Evolutionary conservation across 2,329 filamentous ascomycete species (phyloP).

Genomic region (Penicillium decumbens): DNA sequence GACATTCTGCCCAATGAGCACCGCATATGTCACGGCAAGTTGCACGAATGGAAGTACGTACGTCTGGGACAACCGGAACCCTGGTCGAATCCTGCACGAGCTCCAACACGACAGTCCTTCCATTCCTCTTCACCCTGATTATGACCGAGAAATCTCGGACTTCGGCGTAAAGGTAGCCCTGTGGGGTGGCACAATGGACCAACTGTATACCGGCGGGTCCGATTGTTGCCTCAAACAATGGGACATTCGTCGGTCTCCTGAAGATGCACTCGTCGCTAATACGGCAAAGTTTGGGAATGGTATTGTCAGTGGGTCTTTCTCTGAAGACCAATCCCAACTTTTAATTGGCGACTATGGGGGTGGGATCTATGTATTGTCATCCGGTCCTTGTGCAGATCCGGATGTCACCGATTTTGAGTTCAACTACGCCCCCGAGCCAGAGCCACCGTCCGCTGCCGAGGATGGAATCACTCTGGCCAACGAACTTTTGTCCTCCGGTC

Average conservation of each 20-base stretch:
- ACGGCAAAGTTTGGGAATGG: slow-evolving; percentile 48
- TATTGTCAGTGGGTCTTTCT: slow-evolving; percentile 57
- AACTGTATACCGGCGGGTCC: slow-evolving; percentile 57
- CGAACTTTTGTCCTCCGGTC: slow-evolving; percentile 29
- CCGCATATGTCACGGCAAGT: slow-evolving; percentile 53
- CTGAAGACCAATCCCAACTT: slow-evolving; percentile 51
- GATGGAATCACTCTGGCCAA: slow-evolving; percentile 26
- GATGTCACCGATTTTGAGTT: slow-evolving; percentile 24
- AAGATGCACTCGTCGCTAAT: slow-evolving; percentile 52
- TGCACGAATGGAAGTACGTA: slow-evolving; percentile 58
- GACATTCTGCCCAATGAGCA: slow-evolving; percentile 44
- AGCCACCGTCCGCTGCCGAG: slow-evolving; percentile 10
- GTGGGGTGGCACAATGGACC: slow-evolving; percentile 51
- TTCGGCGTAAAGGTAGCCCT: slow-evolving; percentile 56
- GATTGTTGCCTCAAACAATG: slow-evolving; percentile 58
- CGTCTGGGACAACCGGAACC: slow-evolving; percentile 55
- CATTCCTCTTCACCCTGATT: slow-evolving; percentile 41
- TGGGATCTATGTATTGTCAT: slow-evolving; percentile 50
- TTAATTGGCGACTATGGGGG: slow-evolving; percentile 56
- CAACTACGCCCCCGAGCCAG: slow-evolving; percentile 19
- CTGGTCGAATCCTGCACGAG: slow-evolving; percentile 44
- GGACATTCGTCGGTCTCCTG: slow-evolving; percentile 51
- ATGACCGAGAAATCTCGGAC: slow-evolving; percentile 49
- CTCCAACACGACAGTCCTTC: slow-evolving; percentile 51
- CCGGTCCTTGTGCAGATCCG: slow-evolving; percentile 25